phyloP scores from a whole-genome alignment of 305 asterid species.

The Fraxinus dipetala region DNA sequence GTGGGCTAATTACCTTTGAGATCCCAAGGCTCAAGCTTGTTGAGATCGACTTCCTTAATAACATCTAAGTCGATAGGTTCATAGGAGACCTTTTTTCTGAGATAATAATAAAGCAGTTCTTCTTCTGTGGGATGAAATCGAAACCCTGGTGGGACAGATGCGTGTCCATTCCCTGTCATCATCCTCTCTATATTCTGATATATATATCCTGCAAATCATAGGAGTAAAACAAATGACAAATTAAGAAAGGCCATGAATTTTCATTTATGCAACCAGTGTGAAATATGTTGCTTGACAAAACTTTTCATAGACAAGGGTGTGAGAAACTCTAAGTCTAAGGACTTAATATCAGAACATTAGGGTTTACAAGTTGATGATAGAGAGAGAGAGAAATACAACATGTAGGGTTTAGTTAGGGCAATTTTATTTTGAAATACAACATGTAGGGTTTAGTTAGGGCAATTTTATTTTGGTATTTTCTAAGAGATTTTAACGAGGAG shows the following conservation, averaged over 20 bases:
- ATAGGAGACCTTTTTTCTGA: conserved; percentile 69
- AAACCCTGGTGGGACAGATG: conserved; percentile 79
- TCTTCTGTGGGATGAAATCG: conserved; percentile 87
- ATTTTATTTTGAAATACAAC: background rate
- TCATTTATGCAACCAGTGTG: background rate
- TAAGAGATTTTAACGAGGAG: background rate
- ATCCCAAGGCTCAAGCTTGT: conserved; percentile 93
- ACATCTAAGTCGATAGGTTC: conserved; percentile 78
- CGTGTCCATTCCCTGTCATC: conserved; percentile 42
- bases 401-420: background rate
- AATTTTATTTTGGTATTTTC: background rate
- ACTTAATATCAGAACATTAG: background rate
- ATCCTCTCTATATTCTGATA: conserved; percentile 21
- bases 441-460: background rate
- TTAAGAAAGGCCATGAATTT: background rate
- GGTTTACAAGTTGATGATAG: background rate
- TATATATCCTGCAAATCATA: conserved; percentile 10
- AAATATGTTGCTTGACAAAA: background rate
- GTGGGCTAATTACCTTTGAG: conserved; percentile 48
- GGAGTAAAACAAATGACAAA: background rate
- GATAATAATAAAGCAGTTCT: conserved; percentile 68
- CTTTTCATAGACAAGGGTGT: background rate
- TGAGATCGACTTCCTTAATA: conserved; percentile 75
- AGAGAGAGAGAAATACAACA: background rate
- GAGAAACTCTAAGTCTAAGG: background rate